phyloP scores from a whole-genome alignment of 2,329 filamentous ascomycete species.

The Teratosphaeria gauchensis region DNA sequence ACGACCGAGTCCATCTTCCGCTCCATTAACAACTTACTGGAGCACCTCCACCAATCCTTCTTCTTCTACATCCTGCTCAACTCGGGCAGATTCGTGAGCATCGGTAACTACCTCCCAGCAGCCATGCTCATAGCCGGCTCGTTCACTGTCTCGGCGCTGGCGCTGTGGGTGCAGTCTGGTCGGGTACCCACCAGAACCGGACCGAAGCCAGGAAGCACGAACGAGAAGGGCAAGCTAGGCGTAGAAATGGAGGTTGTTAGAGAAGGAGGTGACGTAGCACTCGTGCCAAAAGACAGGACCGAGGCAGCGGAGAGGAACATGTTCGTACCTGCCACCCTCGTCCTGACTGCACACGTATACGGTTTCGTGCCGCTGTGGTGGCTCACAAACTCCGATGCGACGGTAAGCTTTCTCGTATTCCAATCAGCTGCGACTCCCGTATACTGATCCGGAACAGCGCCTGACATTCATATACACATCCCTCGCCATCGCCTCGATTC shows the following conservation, averaged over 20 bases:
- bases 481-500: constrained; percentile 36
- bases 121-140: constrained; percentile 95
- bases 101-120: constrained; percentile 91
- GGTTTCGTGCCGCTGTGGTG: constrained; percentile 73
- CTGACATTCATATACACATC: background rate
- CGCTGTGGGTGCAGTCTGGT: constrained; percentile 86
- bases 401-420: constrained; percentile 45
- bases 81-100: constrained; percentile 87
- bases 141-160: constrained; percentile 91
- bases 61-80: constrained; percentile 98
- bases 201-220: constrained; percentile 24
- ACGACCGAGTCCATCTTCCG: constrained; percentile 84
- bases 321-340: constrained; percentile 62
- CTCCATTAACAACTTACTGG: constrained; percentile 89
- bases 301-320: constrained; percentile 52
- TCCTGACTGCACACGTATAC: constrained; percentile 63
- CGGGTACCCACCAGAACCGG: constrained; percentile 18
- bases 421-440: constrained; percentile 6
- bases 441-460: constrained; percentile 15
- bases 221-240: constrained; percentile 24
- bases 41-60: constrained; percentile 97
- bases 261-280: constrained; percentile 25
- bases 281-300: constrained; percentile 31
- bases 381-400: constrained; percentile 65
- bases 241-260: constrained; percentile 27